A percentile compares a stretch with the other conserved stretches of the same genome.
These are phyloP conservation scores for Ceratobasidium sp. DNA, from an alignment of 1,284 basidiomycete genomes.

Conservation along the genomic window DNA sequence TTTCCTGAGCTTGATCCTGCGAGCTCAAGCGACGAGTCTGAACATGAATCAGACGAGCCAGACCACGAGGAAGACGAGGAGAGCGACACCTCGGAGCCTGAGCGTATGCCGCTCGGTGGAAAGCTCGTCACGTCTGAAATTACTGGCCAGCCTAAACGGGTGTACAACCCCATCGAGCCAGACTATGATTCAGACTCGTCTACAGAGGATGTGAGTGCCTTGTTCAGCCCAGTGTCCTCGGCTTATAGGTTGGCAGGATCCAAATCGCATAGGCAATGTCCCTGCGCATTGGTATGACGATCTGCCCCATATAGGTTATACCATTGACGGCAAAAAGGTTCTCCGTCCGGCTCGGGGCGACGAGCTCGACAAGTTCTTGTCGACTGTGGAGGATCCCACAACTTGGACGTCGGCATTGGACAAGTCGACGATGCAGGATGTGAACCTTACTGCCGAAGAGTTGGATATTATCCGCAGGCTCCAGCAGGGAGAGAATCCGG, in stretches of 20 bases:
- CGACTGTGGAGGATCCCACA: constrained; percentile 90
- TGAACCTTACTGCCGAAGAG: constrained; percentile 88
- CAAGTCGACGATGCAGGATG: constrained; percentile 85
- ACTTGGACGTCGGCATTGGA: constrained; percentile 96
- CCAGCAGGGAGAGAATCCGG: constrained; percentile 90
- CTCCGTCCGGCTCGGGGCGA: constrained; percentile 94
- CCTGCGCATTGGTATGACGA: constrained; percentile 99
- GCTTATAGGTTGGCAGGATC: constrained; percentile 60
- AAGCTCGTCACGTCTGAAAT: constrained; percentile 78
- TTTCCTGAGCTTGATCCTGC: constrained; percentile 64
- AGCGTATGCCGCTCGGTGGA: constrained; percentile 58
- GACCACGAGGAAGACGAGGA: constrained; percentile 49
- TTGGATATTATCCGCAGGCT: constrained; percentile 93
- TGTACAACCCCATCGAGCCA: constrained; percentile 94
- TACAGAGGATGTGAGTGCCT: constrained; percentile 85
- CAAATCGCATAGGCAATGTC: constrained; percentile 93
- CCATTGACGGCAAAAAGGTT: constrained; percentile 93
- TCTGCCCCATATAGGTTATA: constrained; percentile 98
- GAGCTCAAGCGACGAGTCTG: constrained; percentile 56
- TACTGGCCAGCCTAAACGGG: constrained; percentile 85
- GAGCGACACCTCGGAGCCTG: constrained; percentile 50
- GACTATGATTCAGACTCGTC: constrained; percentile 97
- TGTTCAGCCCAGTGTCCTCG: constrained; percentile 35
- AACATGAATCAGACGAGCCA: constrained; percentile 52
- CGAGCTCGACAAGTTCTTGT: constrained; percentile 96